Evolutionary conservation across 306 rosid genomes (phyloP).

Genomic region (Citrullus mucosospermus): DNA sequence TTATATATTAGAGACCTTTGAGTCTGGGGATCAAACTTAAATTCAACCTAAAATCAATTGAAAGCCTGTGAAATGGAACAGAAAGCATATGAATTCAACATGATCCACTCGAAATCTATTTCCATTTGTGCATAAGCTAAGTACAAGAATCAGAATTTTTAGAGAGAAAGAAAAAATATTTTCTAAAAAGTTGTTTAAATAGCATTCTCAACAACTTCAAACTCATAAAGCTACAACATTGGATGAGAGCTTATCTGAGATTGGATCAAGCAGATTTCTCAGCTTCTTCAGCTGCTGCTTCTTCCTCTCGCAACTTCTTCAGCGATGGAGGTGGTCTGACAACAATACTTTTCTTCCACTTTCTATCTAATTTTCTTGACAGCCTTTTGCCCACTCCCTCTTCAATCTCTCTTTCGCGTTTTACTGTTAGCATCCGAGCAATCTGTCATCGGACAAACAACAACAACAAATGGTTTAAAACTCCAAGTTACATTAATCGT

Average conservation of each 20-base stretch:
- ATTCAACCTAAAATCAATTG: too few relatives aligned
- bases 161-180: not conserved
- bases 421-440: conserved; percentile 92
- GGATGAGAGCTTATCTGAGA: not conserved
- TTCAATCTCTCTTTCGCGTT: conserved; percentile 84
- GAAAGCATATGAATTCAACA: not conserved
- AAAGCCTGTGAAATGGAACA: too few relatives aligned
- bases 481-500: not conserved
- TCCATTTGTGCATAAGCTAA: not conserved
- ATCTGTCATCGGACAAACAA: conserved; percentile 18
- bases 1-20: too few relatives aligned
- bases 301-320: conserved; percentile 55
- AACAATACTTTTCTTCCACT: conserved; percentile 80
- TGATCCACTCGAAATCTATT: not conserved
- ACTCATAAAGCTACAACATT: not conserved
- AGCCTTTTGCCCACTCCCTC: conserved; percentile 72
- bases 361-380: conserved; percentile 73
- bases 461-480: not conserved
- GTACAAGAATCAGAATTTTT: not conserved
- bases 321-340: conserved; percentile 75
- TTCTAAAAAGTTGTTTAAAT: not conserved
- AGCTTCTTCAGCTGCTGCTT: conserved; percentile 61
- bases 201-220: not conserved
- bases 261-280: conserved; percentile 39
- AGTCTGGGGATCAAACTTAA: too few relatives aligned